Evolutionary conservation across 192 early-diverging fungal genomes (phyloP).

Genomic region (Backusella circina): DNA sequence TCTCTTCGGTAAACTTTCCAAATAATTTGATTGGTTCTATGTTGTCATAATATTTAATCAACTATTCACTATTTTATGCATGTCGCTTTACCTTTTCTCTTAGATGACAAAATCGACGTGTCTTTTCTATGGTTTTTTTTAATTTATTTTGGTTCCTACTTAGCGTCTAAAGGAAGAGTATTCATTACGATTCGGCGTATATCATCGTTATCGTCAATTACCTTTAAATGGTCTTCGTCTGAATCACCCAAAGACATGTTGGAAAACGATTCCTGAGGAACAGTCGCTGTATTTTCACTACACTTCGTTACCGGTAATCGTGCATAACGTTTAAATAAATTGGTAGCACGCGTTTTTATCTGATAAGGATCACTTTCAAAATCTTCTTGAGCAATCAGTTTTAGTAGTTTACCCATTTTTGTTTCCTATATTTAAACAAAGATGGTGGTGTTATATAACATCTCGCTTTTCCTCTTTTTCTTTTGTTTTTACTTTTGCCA

Average conservation of each 20-base stretch:
- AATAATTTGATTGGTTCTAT: background rate
- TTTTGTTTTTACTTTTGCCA: conserved; percentile 23
- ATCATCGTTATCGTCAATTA: background rate
- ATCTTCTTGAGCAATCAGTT: conserved; percentile 24
- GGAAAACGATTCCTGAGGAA: conserved; percentile 9
- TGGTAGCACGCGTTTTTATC: conserved; percentile 10
- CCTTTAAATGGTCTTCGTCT: conserved; percentile 19
- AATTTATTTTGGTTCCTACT: conserved; percentile 11
- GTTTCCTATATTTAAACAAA: conserved; percentile 22
- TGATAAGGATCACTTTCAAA: conserved; percentile 11
- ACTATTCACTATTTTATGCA: background rate
- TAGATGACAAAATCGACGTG: background rate
- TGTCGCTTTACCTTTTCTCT: background rate
- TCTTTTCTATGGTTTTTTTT: conserved; percentile 18
- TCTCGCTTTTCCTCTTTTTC: background rate
- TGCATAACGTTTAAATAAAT: conserved; percentile 14
- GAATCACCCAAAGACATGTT: conserved; percentile 8
- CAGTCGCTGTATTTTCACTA: background rate
- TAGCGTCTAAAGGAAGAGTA: background rate
- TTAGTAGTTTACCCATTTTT: conserved; percentile 35
- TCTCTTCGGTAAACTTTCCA: background rate
- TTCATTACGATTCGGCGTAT: background rate
- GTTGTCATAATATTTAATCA: background rate
- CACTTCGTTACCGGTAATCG: background rate
- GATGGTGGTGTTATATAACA: background rate